Conservation (phyloP, 2,329 filamentous ascomycete species). For the Paecilomyces sp. region DNA sequence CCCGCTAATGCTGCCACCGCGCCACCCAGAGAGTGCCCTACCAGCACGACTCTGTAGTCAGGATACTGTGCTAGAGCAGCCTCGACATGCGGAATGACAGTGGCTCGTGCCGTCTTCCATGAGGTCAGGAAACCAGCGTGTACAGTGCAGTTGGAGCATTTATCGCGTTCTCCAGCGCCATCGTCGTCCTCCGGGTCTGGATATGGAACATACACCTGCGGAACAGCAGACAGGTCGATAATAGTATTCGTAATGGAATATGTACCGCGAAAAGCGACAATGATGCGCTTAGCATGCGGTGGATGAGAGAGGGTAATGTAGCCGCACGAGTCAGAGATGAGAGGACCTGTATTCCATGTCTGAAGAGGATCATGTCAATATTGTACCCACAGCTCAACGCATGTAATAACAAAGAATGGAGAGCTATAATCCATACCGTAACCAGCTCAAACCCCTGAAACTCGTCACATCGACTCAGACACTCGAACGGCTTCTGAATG, state of each 20-base stretch:
- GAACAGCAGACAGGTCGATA: constrained; percentile 78
- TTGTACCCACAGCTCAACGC: neutral
- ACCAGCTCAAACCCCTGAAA: constrained; percentile 75
- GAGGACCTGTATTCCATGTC: constrained; percentile 83
- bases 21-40: constrained; percentile 88
- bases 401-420: neutral
- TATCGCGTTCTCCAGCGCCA: constrained; percentile 37
- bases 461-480: constrained; percentile 75
- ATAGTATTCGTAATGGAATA: constrained; percentile 92
- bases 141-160: constrained; percentile 82
- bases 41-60: constrained; percentile 65
- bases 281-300: constrained; percentile 54
- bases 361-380: constrained; percentile 16
- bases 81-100: constrained; percentile 62
- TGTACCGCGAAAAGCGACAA: constrained; percentile 88
- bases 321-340: constrained; percentile 86
- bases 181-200: constrained; percentile 46
- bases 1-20: constrained; percentile 83
- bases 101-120: constrained; percentile 67
- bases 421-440: constrained; percentile 33
- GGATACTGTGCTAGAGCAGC: constrained; percentile 56
- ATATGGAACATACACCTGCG: constrained; percentile 87
- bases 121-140: constrained; percentile 84
- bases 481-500: constrained; percentile 74
- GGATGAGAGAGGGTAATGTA: constrained; percentile 83